Conservation (phyloP, 176 grass and related monocot species). For the Hsuehochloa calcarea region DNA sequence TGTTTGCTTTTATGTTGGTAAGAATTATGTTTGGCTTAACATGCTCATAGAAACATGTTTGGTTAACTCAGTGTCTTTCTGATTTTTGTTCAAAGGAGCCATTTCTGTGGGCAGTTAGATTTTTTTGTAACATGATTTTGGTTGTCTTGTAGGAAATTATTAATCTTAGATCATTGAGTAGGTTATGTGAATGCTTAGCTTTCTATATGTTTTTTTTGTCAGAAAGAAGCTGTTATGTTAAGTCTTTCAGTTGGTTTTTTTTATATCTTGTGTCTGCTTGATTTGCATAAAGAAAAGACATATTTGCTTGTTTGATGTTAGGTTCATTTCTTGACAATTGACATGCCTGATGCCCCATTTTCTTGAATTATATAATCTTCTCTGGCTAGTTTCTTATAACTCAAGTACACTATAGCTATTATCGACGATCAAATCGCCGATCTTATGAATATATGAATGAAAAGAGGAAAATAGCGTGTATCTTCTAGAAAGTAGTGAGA, state of each 20-base stretch:
- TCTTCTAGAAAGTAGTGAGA: no score
- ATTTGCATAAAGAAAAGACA: not conserved
- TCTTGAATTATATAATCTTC: not conserved
- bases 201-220: not conserved
- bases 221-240: not conserved
- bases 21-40: not conserved
- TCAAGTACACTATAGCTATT: no score
- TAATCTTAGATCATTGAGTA: not conserved
- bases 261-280: not conserved
- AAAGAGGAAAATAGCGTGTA: no score
- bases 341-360: not conserved
- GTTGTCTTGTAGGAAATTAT: not conserved
- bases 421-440: no score
- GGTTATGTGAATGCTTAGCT: not conserved
- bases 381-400: not conserved
- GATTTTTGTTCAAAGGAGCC: not conserved
- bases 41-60: not conserved
- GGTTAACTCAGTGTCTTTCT: not conserved
- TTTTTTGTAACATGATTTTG: conserved; percentile 6
- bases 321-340: not conserved
- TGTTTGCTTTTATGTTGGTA: not conserved
- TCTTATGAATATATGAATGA: no score
- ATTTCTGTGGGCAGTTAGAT: not conserved
- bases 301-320: not conserved
- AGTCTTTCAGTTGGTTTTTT: not conserved